These are phyloP conservation scores for Ogataea ganodermae DNA, from an alignment of 805 yeast species.

Conservation along the genomic window DNA sequence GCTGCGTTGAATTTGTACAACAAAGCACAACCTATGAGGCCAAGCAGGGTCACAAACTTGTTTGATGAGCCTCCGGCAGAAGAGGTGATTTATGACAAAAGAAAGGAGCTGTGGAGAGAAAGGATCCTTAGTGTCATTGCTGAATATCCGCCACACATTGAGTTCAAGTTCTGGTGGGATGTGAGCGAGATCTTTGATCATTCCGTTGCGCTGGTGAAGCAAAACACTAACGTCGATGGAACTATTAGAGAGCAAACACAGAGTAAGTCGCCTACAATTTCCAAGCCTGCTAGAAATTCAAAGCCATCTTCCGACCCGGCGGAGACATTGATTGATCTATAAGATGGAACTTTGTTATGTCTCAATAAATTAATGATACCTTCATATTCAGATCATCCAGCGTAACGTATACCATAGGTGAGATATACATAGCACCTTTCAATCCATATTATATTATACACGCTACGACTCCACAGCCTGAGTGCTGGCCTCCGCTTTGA, in stretches of 20 bases:
- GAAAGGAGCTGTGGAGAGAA: slow-evolving; percentile 56
- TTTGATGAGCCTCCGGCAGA: slow-evolving; percentile 10
- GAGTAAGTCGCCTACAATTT: neutral
- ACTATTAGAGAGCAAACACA: neutral
- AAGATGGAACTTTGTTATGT: neutral
- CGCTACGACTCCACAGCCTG: slow-evolving; percentile 4
- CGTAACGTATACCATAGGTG: slow-evolving; percentile 1
- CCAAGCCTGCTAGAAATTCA: neutral
- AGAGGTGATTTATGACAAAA: slow-evolving; percentile 43
- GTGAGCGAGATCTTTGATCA: slow-evolving; percentile 43
- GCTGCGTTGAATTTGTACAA: slow-evolving; percentile 4
- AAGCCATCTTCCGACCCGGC: neutral
- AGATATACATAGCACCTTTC: neutral
- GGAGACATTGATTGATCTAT: slow-evolving; percentile 3
- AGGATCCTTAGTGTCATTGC: slow-evolving; percentile 47
- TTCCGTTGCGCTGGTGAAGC: slow-evolving; percentile 23
- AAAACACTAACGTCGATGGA: slow-evolving; percentile 5
- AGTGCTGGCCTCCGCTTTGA: neutral
- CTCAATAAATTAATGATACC: slow-evolving; percentile 3
- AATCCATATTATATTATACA: slow-evolving; percentile 1
- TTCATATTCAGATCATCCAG: neutral
- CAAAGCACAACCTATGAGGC: slow-evolving; percentile 2
- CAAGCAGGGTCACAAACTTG: slow-evolving; percentile 5
- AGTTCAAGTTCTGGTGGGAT: slow-evolving; percentile 46
- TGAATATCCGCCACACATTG: slow-evolving; percentile 41